Percentiles rank a stretch among this genome's conserved stretches.
Evolutionary conservation across 1,139 yeast genomes (phyloP).

Genomic region (Lodderomyces oxycetoniae): DNA sequence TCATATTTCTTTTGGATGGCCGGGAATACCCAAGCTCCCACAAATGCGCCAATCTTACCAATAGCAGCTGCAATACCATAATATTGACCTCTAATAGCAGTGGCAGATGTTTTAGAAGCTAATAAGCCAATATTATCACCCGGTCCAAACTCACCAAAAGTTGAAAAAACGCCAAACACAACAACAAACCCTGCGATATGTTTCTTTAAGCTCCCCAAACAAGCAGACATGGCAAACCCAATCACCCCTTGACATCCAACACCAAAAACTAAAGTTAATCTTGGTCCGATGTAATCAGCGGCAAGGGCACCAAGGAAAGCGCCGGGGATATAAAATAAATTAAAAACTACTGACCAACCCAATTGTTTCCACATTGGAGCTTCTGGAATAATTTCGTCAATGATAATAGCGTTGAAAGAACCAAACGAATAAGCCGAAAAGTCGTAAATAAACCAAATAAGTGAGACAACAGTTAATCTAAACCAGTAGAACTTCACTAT

Average conservation of each 20-base stretch:
- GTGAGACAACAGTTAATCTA: conserved; percentile 62
- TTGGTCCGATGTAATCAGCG: conserved; percentile 83
- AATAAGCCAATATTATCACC: conserved; percentile 88
- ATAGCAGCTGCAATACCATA: conserved; percentile 89
- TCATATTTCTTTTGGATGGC: conserved; percentile 49
- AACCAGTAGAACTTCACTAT: conserved; percentile 81
- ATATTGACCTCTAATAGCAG: conserved; percentile 85
- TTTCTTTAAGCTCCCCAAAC: conserved; percentile 49
- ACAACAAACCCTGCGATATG: conserved; percentile 77
- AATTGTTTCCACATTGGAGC: conserved; percentile 57
- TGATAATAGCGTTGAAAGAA: conserved; percentile 67
- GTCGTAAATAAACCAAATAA: conserved; percentile 89
- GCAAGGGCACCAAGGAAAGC: conserved; percentile 74
- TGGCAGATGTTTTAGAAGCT: conserved; percentile 81
- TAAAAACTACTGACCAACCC: conserved; percentile 91
- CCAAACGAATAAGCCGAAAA: conserved; percentile 85
- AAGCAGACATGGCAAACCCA: conserved; percentile 84
- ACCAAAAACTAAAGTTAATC: conserved; percentile 69
- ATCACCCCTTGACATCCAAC: conserved; percentile 67
- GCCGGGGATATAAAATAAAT: conserved; percentile 86
- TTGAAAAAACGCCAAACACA: conserved; percentile 77
- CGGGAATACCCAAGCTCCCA: conserved; percentile 87
- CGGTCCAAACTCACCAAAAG: conserved; percentile 91
- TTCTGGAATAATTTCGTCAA: conserved; percentile 51
- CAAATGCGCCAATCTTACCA: conserved; percentile 90